Evolutionary conservation across 805 yeast species (phyloP).

Genomic region (Ogataea neopini): DNA sequence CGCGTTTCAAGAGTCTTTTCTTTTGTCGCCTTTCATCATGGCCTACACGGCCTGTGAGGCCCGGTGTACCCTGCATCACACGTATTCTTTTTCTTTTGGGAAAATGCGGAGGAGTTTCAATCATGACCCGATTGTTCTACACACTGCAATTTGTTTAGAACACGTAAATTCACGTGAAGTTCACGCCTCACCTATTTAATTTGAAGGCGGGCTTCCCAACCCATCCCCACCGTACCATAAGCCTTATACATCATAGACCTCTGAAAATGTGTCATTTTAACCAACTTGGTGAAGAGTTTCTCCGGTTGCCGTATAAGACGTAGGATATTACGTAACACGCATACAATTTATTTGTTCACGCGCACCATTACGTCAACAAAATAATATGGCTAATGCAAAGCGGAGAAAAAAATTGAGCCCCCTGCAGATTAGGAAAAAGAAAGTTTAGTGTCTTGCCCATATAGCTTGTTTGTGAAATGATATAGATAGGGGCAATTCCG

Average conservation of each 20-base stretch:
- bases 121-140: neutral
- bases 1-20: slow-evolving; percentile 2
- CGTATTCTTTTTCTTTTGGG: neutral
- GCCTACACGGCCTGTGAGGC: neutral
- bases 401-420: neutral
- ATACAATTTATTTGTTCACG: neutral
- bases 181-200: neutral
- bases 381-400: neutral
- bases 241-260: neutral
- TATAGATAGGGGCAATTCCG: slow-evolving; percentile 4
- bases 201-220: too few species aligned
- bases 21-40: neutral
- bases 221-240: neutral
- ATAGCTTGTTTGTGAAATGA: neutral
- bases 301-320: neutral
- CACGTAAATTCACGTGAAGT: neutral
- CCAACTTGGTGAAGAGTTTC: neutral
- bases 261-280: neutral
- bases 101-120: neutral
- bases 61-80: neutral
- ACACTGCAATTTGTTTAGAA: neutral
- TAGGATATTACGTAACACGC: neutral
- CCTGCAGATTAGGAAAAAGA: slow-evolving; percentile 6
- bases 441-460: neutral
- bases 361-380: slow-evolving; percentile 6